Percentiles rank a stretch among this genome's conserved stretches.
Conservation (phyloP, 164 flowering plant genomes). For the Malania oleifera region DNA sequence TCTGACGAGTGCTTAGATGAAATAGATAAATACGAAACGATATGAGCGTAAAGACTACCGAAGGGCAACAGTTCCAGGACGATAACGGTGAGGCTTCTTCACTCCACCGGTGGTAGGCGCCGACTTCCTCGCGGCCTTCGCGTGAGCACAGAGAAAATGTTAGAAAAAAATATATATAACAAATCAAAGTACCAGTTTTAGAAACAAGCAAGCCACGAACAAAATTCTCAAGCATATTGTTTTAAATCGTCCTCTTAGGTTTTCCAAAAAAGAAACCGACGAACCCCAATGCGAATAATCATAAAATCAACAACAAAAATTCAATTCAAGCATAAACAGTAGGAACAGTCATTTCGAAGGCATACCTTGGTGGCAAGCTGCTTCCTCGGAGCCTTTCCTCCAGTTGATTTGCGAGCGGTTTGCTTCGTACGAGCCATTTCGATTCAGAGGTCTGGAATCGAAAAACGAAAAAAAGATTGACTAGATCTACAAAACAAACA, state of each 20-base stretch:
- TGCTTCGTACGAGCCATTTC: slow-evolving; percentile 57
- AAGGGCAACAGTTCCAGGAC: slow-evolving; percentile 69
- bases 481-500: not conserved
- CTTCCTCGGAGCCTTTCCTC: slow-evolving; percentile 56
- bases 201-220: not conserved
- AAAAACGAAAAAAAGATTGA: not conserved
- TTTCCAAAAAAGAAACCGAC: not conserved
- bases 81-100: slow-evolving; percentile 65
- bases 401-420: slow-evolving; percentile 53
- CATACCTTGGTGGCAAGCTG: slow-evolving; percentile 52
- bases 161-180: not conserved
- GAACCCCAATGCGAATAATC: not conserved
- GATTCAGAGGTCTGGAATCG: slow-evolving; percentile 1
- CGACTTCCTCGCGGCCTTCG: slow-evolving; percentile 51
- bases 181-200: not conserved
- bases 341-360: not conserved
- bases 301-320: not conserved
- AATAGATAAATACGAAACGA: not conserved
- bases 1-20: no score
- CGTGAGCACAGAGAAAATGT: not conserved
- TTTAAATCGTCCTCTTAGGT: not conserved
- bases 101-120: slow-evolving; percentile 68
- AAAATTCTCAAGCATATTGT: not conserved
- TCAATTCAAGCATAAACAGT: not conserved
- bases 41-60: slow-evolving; percentile 25